These are phyloP conservation scores for Diaporthe velutina DNA, from an alignment of 2,329 filamentous ascomycete species.

Conservation along the genomic window DNA sequence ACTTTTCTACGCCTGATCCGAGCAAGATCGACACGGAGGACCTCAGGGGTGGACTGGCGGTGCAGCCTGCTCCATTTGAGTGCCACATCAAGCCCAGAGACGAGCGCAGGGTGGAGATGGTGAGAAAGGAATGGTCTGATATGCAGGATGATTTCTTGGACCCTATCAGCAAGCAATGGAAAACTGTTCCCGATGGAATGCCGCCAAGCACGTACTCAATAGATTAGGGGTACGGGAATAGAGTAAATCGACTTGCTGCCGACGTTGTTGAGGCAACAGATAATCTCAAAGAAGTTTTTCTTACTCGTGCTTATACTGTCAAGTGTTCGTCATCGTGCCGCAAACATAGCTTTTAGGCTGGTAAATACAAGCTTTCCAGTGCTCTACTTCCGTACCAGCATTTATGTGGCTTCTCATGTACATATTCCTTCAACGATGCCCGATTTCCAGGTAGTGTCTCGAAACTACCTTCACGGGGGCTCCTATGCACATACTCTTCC, in stretches of 20 bases:
- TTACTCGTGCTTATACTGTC: not conserved
- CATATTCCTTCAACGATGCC: not conserved
- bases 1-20: not conserved
- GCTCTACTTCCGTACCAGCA: not conserved
- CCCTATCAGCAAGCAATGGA: not conserved
- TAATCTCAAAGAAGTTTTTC: not conserved
- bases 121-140: not conserved
- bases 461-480: not conserved
- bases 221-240: not conserved
- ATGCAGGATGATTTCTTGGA: not conserved
- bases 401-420: not conserved
- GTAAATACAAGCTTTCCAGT: not conserved
- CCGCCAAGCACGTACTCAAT: not conserved
- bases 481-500: not conserved
- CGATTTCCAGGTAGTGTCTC: not conserved
- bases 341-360: not conserved
- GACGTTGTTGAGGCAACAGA: not conserved
- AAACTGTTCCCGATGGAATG: not conserved
- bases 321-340: not conserved
- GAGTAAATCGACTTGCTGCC: not conserved
- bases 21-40: not conserved
- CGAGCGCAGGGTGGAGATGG: not conserved
- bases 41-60: not conserved
- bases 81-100: not conserved
- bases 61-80: not conserved